Evolutionary conservation across 345 rosid genomes (phyloP).

Genomic region (Eucalyptus caleyi): DNA sequence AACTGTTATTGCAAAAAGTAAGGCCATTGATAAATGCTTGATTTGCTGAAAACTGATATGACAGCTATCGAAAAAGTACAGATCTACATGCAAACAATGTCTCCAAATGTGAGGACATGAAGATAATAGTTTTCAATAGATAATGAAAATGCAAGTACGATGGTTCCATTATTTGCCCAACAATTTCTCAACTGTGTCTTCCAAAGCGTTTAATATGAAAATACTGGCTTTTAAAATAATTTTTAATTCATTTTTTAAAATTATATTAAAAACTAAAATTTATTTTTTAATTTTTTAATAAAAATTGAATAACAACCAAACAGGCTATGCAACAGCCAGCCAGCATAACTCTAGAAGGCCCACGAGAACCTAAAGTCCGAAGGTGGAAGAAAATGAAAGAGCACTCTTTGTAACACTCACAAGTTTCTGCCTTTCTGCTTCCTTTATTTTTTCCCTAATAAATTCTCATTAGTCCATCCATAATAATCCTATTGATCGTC

Average conservation of each 20-base stretch:
- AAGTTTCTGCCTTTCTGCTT: not conserved
- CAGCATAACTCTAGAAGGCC: not conserved
- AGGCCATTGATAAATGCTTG: not conserved
- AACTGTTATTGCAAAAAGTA: not conserved
- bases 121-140: not conserved
- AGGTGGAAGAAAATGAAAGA: not conserved
- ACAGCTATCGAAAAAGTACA: not conserved
- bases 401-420: not conserved
- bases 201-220: not conserved
- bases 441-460: not conserved
- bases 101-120: not conserved
- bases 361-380: not conserved
- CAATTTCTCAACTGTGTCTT: not conserved
- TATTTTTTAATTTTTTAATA: too few relatives aligned
- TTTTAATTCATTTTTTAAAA: too few relatives aligned
- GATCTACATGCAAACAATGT: not conserved
- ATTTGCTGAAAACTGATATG: not conserved
- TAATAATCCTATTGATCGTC: not conserved
- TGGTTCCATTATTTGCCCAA: not conserved
- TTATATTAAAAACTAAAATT: too few relatives aligned
- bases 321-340: not conserved
- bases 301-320: not conserved
- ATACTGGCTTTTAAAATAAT: too few relatives aligned
- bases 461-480: not conserved
- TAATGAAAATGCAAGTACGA: not conserved